Evolutionary conservation across 768 basidiomycete species (phyloP).

Genomic region (Boletales sp.): DNA sequence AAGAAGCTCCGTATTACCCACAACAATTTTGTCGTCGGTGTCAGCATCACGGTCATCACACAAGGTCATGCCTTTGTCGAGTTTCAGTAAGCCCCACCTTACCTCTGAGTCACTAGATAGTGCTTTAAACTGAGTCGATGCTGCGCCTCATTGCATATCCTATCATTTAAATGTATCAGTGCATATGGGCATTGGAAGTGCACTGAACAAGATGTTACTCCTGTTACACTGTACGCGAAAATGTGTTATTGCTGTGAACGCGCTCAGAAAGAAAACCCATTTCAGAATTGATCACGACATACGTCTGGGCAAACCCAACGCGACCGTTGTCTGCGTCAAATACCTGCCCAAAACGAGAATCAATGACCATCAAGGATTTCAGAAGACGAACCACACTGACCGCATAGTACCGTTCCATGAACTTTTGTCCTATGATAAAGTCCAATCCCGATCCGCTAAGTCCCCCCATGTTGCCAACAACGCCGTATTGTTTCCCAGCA

Average conservation of each 20-base stretch:
- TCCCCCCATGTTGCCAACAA: neutral
- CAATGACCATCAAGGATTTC: neutral
- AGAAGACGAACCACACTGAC: neutral
- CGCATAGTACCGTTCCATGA: constrained; percentile 16
- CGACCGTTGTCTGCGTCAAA: constrained; percentile 12
- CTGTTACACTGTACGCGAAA: constrained; percentile 1
- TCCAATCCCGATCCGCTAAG: constrained; percentile 5
- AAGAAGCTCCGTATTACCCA: too few species aligned
- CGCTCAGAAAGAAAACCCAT: neutral
- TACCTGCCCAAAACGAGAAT: constrained; percentile 2
- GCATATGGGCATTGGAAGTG: too few species aligned
- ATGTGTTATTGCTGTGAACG: constrained; percentile 18
- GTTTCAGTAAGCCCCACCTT: too few species aligned
- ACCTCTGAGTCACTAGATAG: too few species aligned
- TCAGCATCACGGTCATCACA: too few species aligned
- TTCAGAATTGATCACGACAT: neutral
- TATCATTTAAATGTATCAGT: too few species aligned
- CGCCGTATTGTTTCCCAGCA: constrained; percentile 6
- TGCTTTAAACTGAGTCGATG: too few species aligned
- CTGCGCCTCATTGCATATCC: too few species aligned
- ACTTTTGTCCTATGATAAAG: constrained; percentile 13
- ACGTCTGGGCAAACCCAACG: constrained; percentile 20
- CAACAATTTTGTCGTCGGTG: too few species aligned
- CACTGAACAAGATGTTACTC: too few species aligned
- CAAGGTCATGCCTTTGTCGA: too few species aligned